phyloP scores from a whole-genome alignment of 2,329 filamentous ascomycete species.

The Neurospora crassa region DNA sequence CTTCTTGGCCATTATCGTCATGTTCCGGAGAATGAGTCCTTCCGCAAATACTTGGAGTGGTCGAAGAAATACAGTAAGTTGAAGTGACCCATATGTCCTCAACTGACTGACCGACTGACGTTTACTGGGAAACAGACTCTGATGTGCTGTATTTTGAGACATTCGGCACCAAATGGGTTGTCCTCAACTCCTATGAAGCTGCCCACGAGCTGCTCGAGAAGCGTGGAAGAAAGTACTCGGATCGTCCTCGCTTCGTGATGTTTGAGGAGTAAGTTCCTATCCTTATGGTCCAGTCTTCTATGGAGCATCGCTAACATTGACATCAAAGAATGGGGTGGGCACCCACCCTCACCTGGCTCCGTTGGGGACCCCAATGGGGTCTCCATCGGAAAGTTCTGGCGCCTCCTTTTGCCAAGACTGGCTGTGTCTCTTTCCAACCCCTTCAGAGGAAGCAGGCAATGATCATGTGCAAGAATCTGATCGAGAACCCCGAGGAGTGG shows the following conservation, averaged over 20 bases:
- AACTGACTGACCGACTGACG: background rate
- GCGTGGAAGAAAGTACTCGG: constrained; percentile 26
- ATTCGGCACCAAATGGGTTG: constrained; percentile 24
- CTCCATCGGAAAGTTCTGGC: constrained; percentile 32
- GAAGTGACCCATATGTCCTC: background rate
- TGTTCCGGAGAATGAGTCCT: constrained; percentile 22
- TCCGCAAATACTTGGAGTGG: constrained; percentile 23
- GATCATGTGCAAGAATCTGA: constrained; percentile 13
- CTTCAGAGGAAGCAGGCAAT: constrained; percentile 16
- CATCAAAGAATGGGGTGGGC: constrained; percentile 30
- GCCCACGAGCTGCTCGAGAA: constrained; percentile 29
- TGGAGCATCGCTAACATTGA: background rate
- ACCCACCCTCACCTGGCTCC: constrained; percentile 32
- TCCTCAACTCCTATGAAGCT: constrained; percentile 26
- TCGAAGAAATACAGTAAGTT: constrained; percentile 23
- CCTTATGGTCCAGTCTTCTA: background rate
- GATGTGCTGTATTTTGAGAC: constrained; percentile 23
- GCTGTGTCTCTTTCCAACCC: constrained; percentile 11
- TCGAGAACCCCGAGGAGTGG: constrained; percentile 16
- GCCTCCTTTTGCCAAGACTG: constrained; percentile 28
- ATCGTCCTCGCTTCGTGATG: constrained; percentile 29
- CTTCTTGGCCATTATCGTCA: constrained; percentile 23
- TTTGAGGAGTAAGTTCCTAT: constrained; percentile 21
- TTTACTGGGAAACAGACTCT: constrained; percentile 11
- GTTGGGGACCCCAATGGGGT: constrained; percentile 29